Evolutionary conservation across 1,284 basidiomycete genomes (phyloP).

Genomic region (Phaffia rhodozyma): DNA sequence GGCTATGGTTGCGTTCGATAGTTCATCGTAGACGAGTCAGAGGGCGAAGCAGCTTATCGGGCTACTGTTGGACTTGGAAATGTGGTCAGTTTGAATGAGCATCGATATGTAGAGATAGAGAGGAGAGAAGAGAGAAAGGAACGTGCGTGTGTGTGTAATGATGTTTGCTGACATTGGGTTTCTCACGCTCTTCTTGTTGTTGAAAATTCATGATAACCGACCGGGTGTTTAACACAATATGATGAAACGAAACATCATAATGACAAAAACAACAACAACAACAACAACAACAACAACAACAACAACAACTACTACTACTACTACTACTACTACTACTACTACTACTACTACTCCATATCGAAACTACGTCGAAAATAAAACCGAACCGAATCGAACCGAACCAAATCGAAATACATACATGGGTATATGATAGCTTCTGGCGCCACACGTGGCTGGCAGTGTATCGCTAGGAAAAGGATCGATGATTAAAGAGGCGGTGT

Average conservation of each 20-base stretch:
- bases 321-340: too few species aligned
- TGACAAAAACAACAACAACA: too few species aligned
- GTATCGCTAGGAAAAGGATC: conserved; percentile 30
- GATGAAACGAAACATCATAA: too few species aligned
- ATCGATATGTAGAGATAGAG: background rate
- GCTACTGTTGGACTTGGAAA: conserved; percentile 80
- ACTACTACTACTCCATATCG: too few species aligned
- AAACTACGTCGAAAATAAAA: background rate
- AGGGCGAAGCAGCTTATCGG: conserved; percentile 76
- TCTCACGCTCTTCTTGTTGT: background rate
- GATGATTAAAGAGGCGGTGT: conserved; percentile 26
- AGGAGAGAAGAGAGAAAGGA: background rate
- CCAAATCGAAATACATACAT: background rate
- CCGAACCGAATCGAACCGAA: background rate
- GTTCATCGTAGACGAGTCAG: conserved; percentile 57
- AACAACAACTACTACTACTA: too few species aligned
- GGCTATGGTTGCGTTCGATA: conserved; percentile 26
- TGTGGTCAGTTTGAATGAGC: conserved; percentile 43
- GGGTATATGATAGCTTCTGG: conserved; percentile 27
- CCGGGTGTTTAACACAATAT: background rate
- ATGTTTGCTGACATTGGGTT: background rate
- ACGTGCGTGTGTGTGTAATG: too few species aligned
- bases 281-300: too few species aligned
- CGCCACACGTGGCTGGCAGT: conserved; percentile 27
- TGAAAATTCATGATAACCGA: background rate